Conservation (phyloP, 1,284 basidiomycete species). For the Leccinum huronense region DNA sequence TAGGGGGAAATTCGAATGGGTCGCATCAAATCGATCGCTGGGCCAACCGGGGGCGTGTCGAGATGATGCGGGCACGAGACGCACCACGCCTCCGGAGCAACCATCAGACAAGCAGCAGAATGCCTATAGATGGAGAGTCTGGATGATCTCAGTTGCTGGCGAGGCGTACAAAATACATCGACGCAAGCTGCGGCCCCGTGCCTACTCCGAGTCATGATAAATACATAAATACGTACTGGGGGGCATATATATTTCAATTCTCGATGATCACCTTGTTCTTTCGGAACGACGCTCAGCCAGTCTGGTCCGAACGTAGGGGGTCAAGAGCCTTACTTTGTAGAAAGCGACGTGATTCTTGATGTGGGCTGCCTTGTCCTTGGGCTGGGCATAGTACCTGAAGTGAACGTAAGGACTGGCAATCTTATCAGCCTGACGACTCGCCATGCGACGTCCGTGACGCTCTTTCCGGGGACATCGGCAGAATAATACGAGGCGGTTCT, state of each 20-base stretch:
- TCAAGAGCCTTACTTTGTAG: conserved; percentile 49
- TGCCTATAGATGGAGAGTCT: conserved; percentile 2
- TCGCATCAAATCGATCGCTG: conserved; percentile 4
- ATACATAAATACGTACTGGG: neutral
- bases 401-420: conserved; percentile 1
- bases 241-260: conserved; percentile 10
- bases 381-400: conserved; percentile 59
- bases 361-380: conserved; percentile 49
- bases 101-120: neutral
- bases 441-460: conserved; percentile 61
- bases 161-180: neutral
- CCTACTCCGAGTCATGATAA: too few species aligned
- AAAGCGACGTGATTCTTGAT: conserved; percentile 65
- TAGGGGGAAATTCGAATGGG: neutral
- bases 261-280: conserved; percentile 27
- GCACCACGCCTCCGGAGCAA: neutral
- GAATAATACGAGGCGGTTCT: conserved; percentile 65
- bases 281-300: neutral
- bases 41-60: neutral
- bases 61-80: neutral
- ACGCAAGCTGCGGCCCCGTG: neutral
- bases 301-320: neutral
- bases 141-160: neutral
- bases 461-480: conserved; percentile 47
- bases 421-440: conserved; percentile 29